phyloP scores from a whole-genome alignment of 2,329 filamentous ascomycete species.

The Pseudogymnoascus sp. region DNA sequence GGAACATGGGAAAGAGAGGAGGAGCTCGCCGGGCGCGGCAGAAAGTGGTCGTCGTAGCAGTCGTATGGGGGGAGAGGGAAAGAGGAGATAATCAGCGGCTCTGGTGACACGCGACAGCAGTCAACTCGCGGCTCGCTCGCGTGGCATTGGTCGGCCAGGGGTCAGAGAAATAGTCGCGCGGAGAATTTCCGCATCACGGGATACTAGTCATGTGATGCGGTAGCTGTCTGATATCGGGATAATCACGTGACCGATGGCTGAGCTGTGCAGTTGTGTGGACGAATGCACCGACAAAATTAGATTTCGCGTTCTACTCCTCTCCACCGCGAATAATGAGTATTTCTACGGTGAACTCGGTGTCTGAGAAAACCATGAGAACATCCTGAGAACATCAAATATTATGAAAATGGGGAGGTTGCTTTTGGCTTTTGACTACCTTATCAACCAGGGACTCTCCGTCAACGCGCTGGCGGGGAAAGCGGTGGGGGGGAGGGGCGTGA shows the following conservation, averaged over 20 bases:
- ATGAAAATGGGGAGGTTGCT: background rate
- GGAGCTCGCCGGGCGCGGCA: conserved; percentile 1
- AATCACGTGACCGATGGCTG: too few relatives aligned
- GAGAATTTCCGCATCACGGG: background rate
- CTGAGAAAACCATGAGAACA: background rate
- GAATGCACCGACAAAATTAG: too few relatives aligned
- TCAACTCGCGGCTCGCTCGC: conserved; percentile 5
- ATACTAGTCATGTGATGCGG: background rate
- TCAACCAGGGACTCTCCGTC: background rate
- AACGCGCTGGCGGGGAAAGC: background rate
- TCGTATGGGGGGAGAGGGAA: background rate
- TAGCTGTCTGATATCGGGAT: too few relatives aligned
- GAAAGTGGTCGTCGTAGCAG: background rate
- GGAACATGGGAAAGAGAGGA: conserved; percentile 23
- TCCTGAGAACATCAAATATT: background rate
- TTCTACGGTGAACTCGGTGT: background rate
- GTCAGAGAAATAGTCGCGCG: background rate
- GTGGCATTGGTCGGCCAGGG: background rate
- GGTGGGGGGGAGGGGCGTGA: conserved; percentile 8
- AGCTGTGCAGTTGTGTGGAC: background rate
- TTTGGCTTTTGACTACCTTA: background rate
- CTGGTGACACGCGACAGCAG: background rate
- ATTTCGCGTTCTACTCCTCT: background rate
- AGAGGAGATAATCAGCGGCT: background rate
- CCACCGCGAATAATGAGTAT: too few relatives aligned